Base-by-base conservation (phyloP, 2,329 filamentous ascomycete genomes). In the Ophiostoma perfectum region DNA sequence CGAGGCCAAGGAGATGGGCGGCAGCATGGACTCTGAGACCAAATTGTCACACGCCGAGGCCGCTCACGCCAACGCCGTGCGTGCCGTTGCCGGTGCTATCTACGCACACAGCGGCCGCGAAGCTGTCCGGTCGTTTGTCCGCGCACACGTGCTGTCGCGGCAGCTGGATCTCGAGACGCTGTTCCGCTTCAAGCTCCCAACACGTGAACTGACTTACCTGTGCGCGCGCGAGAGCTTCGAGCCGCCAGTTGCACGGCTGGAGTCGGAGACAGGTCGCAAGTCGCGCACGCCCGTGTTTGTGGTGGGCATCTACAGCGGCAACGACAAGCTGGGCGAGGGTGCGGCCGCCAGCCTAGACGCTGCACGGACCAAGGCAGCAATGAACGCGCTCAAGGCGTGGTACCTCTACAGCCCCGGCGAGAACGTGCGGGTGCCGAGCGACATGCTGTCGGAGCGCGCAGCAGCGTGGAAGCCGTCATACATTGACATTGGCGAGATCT, bases 201-300 rank as follows among this genome's bases (percentile, higher is more conserved):
- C 92, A 41, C 87, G 90, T 72, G 95, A 99, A 79, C 84, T 99
- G 52, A 86, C 87, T 70, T 85, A 89, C 73, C 83, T 99, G 60
- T 99, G 95, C 80, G 88, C 88, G 5, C 84, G 95, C 70, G 95
- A 99, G 81, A 89, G 90, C 72, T 98, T 98, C 78, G 91, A 96
- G 73, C 78, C 87, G 8, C 95, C 95, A 0, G 86, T 97, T 39
- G 95, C 95, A 16, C 87, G 93, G 69, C 85, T 99, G 67, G 85
- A 97, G 74, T 92, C 89, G 74, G 95, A 99, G 82, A 98, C 95
- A 3, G 95, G 95, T 77, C 88, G 95, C 69, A 78, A 85, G 73
- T 95, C 90, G 74, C 87, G 90, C 77, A 91, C 91, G 70, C 94
- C 95, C 16, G 95, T 99, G 16, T 98, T 90, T 75, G 88, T 97